Base-by-base conservation (phyloP, 768 basidiomycete genomes). In the Pulveroboletus sp. region DNA sequence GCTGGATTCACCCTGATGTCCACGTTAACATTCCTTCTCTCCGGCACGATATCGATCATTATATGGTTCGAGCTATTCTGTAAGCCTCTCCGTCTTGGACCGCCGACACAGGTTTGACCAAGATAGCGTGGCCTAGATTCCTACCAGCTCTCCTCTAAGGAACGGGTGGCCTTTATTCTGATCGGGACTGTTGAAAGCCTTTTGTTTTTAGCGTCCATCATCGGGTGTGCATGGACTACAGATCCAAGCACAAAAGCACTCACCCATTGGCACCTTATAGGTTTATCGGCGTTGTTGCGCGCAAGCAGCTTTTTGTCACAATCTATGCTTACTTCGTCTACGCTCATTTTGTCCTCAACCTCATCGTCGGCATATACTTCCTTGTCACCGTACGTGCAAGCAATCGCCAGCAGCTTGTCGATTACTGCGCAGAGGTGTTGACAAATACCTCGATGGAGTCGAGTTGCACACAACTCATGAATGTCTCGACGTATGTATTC, bases 61-160 rank as follows among this genome's bases (percentile, higher is more conserved):
- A 58, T 83, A 24, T 86, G 83, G 84, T 82, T 79, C 61, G 80
- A 84, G 60, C 65, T 84, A 15, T 71, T 70, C 21, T 74, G 84
- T 84, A 51, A 51, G 82, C 73, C 15, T 41, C 40, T 13, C 35
- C 17, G 9, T 28, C 36, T 8, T 4, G 13, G 21, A 9, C 14
- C 2, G 6, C n/a, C 41, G 2, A 7, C 28, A 2, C 28, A 45
- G 38, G n/a, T 44, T 26, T 43, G 39, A 39, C 39, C 26, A 49
- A 35, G 27, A 52, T 39, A n/a, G n/a, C n/a, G n/a, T n/a, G 38
- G n/a, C 6, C 37, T 71, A 75, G 67, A 68, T 69, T 49, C 64
- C 49, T 39, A 69, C 67, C 47, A 67, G 10, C 50, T 53, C 47
- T 62, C 60, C 51, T 58, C 43, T 62, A 69, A 56, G 51, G 69